phyloP scores from a whole-genome alignment of 1,284 basidiomycete species.

The Cutaneotrichosporon spelunceum region DNA sequence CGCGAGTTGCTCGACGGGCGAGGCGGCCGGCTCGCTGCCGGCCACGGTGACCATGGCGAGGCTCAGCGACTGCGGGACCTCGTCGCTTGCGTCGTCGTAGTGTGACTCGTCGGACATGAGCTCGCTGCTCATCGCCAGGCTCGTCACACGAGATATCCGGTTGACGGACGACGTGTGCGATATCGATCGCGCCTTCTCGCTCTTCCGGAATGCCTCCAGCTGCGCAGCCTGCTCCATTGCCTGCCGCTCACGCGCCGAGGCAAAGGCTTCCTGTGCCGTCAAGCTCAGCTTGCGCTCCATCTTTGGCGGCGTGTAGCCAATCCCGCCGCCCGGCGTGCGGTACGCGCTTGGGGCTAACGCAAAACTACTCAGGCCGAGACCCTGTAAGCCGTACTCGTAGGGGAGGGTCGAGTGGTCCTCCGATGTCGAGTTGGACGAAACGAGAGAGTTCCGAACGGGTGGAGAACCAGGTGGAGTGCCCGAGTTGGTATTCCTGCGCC shows the following conservation, averaged over 20 bases:
- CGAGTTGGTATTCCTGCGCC: conserved; percentile 7
- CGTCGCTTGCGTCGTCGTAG: conserved; percentile 6
- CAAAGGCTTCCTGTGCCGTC: conserved; percentile 29
- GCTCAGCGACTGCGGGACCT: conserved; percentile 6
- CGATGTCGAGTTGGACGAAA: conserved; percentile 2
- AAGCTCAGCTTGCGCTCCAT: conserved; percentile 23
- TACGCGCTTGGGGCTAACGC: conserved; percentile 16
- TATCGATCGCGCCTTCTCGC: conserved; percentile 1
- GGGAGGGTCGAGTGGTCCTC: conserved; percentile 9
- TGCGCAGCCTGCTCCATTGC: conserved; percentile 32
- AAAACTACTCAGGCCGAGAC: conserved; percentile 16
- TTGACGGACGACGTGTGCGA: conserved; percentile 7
- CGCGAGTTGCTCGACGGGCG: conserved; percentile 17
- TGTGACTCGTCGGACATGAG: conserved; percentile 11
- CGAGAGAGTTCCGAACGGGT: not conserved
- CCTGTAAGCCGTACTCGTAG: conserved; percentile 12
- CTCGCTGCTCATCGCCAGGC: conserved; percentile 1
- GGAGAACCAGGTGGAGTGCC: conserved; percentile 10
- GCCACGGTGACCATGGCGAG: conserved; percentile 4
- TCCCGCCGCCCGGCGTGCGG: conserved; percentile 20
- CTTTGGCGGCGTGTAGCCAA: conserved; percentile 23
- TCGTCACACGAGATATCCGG: conserved; percentile 3
- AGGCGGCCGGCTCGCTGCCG: not conserved
- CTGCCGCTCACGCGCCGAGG: conserved; percentile 27
- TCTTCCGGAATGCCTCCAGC: conserved; percentile 34